Percentiles rank a stretch among this genome's conserved stretches.
Evolutionary conservation across 2,329 filamentous ascomycete genomes (phyloP).

Genomic region (Neopestalotiopsis sp.): DNA sequence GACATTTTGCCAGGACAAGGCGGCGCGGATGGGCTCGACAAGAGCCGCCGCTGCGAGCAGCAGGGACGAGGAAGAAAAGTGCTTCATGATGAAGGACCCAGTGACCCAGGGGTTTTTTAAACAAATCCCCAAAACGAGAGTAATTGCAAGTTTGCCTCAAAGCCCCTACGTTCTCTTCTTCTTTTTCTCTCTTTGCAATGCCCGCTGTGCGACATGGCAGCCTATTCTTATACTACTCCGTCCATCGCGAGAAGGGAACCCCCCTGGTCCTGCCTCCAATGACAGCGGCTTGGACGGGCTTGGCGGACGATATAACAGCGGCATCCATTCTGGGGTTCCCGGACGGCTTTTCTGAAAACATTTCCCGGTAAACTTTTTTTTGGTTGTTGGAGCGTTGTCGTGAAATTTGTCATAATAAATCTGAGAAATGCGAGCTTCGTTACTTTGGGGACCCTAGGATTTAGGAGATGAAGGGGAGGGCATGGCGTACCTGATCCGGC

Average conservation of each 20-base stretch:
- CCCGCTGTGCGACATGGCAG: neutral
- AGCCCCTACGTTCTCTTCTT: neutral
- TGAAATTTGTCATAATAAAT: neutral
- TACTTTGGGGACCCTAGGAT: neutral
- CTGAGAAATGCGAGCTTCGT: neutral
- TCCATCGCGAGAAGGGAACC: neutral
- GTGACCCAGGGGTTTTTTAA: neutral
- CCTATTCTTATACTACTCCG: neutral
- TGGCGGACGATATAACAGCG: neutral
- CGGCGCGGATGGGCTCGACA: conserved; percentile 33
- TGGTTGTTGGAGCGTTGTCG: neutral
- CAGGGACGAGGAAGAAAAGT: conserved; percentile 12
- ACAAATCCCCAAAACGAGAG: neutral
- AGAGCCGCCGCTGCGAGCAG: conserved; percentile 24
- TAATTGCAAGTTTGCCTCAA: neutral
- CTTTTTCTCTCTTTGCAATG: neutral
- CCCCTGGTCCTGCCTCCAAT: conserved; percentile 14
- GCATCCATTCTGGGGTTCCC: conserved; percentile 5
- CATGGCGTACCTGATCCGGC: neutral
- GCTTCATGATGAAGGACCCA: conserved; percentile 13
- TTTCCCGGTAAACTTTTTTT: neutral
- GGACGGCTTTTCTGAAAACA: neutral
- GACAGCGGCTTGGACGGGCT: neutral
- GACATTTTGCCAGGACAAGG: conserved; percentile 53
- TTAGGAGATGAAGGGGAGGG: neutral